Evolutionary conservation across 495 filamentous ascomycete species (phyloP), one percentile per base, ranked within the genome.

Genomic region (Neurospora cerealis): DNA sequence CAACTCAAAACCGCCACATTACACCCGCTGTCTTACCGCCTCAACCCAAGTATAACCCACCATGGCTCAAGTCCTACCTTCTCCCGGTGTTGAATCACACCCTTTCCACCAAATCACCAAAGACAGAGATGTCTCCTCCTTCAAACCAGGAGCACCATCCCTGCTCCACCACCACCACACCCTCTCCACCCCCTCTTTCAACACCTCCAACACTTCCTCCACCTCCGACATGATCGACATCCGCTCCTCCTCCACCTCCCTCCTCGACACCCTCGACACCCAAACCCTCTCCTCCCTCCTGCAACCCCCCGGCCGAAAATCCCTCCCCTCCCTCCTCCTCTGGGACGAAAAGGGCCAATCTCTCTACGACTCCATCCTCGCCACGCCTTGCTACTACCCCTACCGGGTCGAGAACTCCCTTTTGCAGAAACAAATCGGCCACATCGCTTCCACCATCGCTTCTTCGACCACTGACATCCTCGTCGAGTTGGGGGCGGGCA

Each of bases 261-360:
- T 62, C 24, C 36, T 76, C 28, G 69, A 60, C 60, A 76, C 41
- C 42, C 38, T 76, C 7, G 75, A 74, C 24, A 41, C 41, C 60
- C 24, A 38, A 24, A 70, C 44, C 15, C 62, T 76, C 0, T 73
- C 73, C 8, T 73, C 72, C 10, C 70, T 76, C 37, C 21, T 5
- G 1, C 70, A 74, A 6, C 70, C 72, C 8, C 44, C 37, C 5
- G 72, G 75, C 10, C 3, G 0, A 5, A 76, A 76, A 32, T 28
- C 15, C 15, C 19, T 76, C 13, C 75, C 72, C 1, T 41, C 72
- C 3, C 70, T 76, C 32, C 72, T 76, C 34, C 34, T 76, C 15
- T 76, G 75, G 75, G 75, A 72, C 70, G 72, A 76, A 62, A 74
- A 76, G 41, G 75, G 75, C 17, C 75, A 76, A 36, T 32, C 9